Evolutionary conservation across 2,329 filamentous ascomycete genomes (phyloP), one percentile per base, ranked within the genome.

Genomic region (Hirsutella thompsonii): DNA sequence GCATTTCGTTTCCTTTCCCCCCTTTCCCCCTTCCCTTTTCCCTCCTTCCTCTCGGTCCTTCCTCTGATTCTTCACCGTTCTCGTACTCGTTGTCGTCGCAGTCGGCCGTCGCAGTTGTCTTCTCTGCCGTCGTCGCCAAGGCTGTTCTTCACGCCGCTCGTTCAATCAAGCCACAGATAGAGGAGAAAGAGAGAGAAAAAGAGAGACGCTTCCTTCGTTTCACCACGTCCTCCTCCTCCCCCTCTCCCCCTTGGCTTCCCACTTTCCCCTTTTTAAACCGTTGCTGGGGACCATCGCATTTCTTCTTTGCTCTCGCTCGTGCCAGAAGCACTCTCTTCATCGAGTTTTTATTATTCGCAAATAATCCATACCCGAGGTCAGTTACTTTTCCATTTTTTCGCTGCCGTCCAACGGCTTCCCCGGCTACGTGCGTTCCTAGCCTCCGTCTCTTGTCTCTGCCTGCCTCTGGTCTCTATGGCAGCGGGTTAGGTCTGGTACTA

Each of bases 91-190:
- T 51, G 49, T 49, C 47, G 34, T 36, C 34, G 34, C 19, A 16
- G 34, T 36, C 34, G 42, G 49, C 43, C 45, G 43, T 50, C 45
- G 41, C 49, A 41, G 47, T 49, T 46, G 45, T 54, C 47, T 54
- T 36, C 13, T 33, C 11, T 39, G 53, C 49, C 45, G 45, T 53
- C 47, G 46, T 46, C 37, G 50, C 47, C 37, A 52, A 26, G 50
- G 44, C 47, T 49, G 47, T 46, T 47, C 42, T 62, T 62, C 57
- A 48, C 47, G 57, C 55, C 60, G 46, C 55, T 63, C 60, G 59
- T 62, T 63, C 58, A n/a, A 26, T 26, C 23, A 26, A 11, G 23
- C 23, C 23, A 26, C 23, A 6, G 23, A n/a, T n/a, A n/a, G n/a
- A n/a, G n/a, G n/a, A n/a, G n/a, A n/a, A n/a, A n/a, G n/a, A n/a